Evolutionary conservation across 2,329 filamentous ascomycete species (phyloP).

Genomic region (Leptosphaerulina australis): DNA sequence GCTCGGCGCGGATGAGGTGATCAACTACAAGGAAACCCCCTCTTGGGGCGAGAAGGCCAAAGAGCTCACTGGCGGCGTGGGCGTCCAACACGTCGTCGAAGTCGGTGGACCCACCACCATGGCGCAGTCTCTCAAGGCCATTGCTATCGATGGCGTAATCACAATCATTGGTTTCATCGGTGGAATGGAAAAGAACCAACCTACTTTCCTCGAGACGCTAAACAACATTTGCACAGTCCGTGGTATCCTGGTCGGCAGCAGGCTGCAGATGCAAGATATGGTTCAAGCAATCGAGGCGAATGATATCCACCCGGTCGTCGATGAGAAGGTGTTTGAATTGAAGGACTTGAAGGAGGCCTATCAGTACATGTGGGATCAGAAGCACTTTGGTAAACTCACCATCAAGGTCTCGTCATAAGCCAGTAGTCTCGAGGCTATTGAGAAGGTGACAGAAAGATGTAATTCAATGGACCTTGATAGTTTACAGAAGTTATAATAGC

Average conservation of each 20-base stretch:
- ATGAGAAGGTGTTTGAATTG: slow-evolving; percentile 62
- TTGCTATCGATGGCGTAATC: slow-evolving; percentile 60
- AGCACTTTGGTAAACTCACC: slow-evolving; percentile 49
- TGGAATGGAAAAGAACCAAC: slow-evolving; percentile 56
- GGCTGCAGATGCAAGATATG: slow-evolving; percentile 65
- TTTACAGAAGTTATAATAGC: not conserved
- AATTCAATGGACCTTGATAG: not conserved
- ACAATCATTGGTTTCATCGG: slow-evolving; percentile 65
- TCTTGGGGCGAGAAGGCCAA: slow-evolving; percentile 63
- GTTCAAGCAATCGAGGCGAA: slow-evolving; percentile 63
- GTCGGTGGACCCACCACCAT: slow-evolving; percentile 70
- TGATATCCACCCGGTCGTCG: slow-evolving; percentile 64
- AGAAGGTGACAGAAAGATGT: not conserved
- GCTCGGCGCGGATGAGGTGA: slow-evolving; percentile 61
- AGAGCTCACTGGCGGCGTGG: slow-evolving; percentile 57
- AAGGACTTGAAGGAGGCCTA: slow-evolving; percentile 60
- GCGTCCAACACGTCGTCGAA: slow-evolving; percentile 69
- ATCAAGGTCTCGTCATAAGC: slow-evolving; percentile 35
- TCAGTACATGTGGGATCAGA: slow-evolving; percentile 57
- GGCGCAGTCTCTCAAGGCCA: slow-evolving; percentile 56
- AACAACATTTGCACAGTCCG: slow-evolving; percentile 59
- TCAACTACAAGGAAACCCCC: slow-evolving; percentile 61
- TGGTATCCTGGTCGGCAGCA: slow-evolving; percentile 63
- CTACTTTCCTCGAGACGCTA: slow-evolving; percentile 59
- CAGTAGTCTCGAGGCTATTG: not conserved